Base-by-base conservation (phyloP, 2,329 filamentous ascomycete species). In the Chlorencoelia australis region DNA sequence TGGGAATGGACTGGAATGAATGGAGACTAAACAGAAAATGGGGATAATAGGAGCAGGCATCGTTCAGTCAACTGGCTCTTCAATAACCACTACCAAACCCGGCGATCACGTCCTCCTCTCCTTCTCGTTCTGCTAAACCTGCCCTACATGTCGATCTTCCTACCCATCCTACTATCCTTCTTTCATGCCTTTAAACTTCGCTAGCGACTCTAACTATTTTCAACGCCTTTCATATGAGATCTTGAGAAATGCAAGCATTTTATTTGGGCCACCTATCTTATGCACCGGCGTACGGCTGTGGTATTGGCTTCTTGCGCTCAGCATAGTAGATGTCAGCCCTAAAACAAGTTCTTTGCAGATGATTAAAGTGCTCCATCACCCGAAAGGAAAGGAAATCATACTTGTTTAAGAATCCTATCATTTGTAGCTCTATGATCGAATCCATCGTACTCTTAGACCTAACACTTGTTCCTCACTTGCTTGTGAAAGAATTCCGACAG, bases 151-250 rank as follows among this genome's bases (percentile, higher is more conserved):
- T n/a, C n/a, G n/a, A n/a, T n/a, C n/a, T n/a, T n/a, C n/a, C n/a
- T n/a, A n/a, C n/a, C n/a, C n/a, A n/a, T n/a, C n/a, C n/a, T n/a
- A n/a, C n/a, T n/a, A n/a, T n/a, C n/a, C n/a, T n/a, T n/a, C 64
- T 40, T 66, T 65, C 27, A 64, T 58, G 33, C 70, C 74, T 54
- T 79, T 58, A 44, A 76, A 71, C 0, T 69, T 71, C 5, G 68
- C 69, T n/a, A 79, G 69, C 67, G 74, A 76, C 40, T 75, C 73
- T 16, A 79, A 63, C 48, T 79, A 80, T 9, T 53, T 45, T 47
- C 52, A 16, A 51, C 56, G 39, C 46, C 57, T 42, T 42, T 56
- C 24, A 50, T 54, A 45, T 48, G 55, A 44, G 47, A 56, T 43
- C 36, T 38, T 8, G 5, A 24, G 14, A 29, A 1, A 28, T 7